These are phyloP conservation scores for Sphaerulina populicola DNA, from an alignment of 2,329 filamentous ascomycete genomes.

Conservation along the genomic window DNA sequence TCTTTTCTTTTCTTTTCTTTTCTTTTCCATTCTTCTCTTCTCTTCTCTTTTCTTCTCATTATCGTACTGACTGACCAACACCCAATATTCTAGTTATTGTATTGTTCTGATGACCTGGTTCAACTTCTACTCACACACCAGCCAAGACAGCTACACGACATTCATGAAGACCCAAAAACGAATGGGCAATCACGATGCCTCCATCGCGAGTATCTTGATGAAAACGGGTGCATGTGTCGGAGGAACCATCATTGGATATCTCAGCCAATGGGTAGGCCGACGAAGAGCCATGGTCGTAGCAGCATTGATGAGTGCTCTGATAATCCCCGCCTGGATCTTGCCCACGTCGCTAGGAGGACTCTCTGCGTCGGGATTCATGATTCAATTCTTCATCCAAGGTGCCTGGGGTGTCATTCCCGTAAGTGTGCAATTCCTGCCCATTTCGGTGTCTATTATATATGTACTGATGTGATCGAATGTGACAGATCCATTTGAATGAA, in stretches of 20 bases:
- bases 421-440: background rate
- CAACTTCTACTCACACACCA: constrained; percentile 69
- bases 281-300: constrained; percentile 58
- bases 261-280: constrained; percentile 67
- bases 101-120: constrained; percentile 68
- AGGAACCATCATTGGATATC: constrained; percentile 63
- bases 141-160: constrained; percentile 73
- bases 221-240: constrained; percentile 69
- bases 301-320: constrained; percentile 50
- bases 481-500: constrained; percentile 60
- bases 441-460: background rate
- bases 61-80: background rate
- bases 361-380: constrained; percentile 58
- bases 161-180: constrained; percentile 69
- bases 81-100: constrained; percentile 50
- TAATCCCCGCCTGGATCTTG: constrained; percentile 65
- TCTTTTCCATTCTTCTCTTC: too few relatives aligned
- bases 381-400: constrained; percentile 59
- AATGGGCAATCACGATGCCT: constrained; percentile 55
- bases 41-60: background rate
- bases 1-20: background rate
- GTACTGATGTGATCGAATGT: background rate
- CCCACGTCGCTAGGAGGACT: constrained; percentile 52
- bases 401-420: constrained; percentile 58
- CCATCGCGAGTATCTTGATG: constrained; percentile 71